Evolutionary conservation across 805 yeast genomes (phyloP), one percentile per base, ranked within the genome.

Genomic region (Cyberlindnera americana): DNA sequence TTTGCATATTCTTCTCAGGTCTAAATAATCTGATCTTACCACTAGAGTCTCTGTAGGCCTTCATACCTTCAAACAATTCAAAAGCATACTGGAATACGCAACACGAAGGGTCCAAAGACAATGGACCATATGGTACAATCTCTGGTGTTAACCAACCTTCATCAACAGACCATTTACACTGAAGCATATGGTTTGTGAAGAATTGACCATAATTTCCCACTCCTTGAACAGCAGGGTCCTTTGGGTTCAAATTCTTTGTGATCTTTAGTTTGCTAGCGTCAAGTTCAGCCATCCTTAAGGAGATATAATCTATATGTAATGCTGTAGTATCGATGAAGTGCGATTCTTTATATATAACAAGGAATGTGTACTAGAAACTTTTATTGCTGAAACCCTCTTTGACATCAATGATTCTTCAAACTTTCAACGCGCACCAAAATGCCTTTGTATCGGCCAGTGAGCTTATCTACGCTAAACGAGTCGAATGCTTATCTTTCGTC

Each of bases 81-180:
- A 93, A 91, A 4, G 95, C 91, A 58, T 91, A 91, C 70, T 91
- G 99, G 67, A 91, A 80, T 22, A 90, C 98, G 61, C 84, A 77
- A 17, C 93, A 67, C 16, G 96, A 81, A 19, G 99, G 99, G 57
- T 90, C 96, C 43, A 91, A 64, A n/a, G 70, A 55, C 38, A 91
- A 66, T 37, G 77, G 77, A 38, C 82, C 90, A 61, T 86, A 89
- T 17, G 98, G 97, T 50, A 77, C 76, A 62, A 91, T 89, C 59
- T 76, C 77, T 30, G 99, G 98, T n/a, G 75, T 64, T 8, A 69
- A 82, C 99, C 99, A 91, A 35, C 98, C 98, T 4, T 65, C 57
- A 40, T 72, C 70, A 19, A 70, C 69, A 42, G 77, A 75, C 96
- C 96, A 93, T 60, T 87, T 89, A 35, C 87, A 67, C 53, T 83